Percentiles rank a stretch among this genome's conserved stretches.
phyloP scores from a whole-genome alignment of 2,329 filamentous ascomycete genomes.

The Thelonectria discophora region DNA sequence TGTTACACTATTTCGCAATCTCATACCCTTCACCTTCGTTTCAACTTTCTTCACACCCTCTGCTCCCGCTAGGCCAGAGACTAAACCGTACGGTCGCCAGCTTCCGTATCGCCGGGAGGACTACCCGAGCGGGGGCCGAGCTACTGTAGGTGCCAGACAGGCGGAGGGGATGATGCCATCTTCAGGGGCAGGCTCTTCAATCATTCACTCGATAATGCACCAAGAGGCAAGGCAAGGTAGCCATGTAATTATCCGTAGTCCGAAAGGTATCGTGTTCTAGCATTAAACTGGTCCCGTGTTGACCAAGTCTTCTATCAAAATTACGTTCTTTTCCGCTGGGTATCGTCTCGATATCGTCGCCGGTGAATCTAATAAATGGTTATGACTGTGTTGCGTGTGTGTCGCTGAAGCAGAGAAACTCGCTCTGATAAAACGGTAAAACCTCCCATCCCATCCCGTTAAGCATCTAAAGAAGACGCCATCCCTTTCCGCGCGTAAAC shows the following conservation, averaged over 20 bases:
- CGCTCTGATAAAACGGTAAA: slow-evolving; percentile 6
- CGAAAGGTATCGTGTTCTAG: background rate
- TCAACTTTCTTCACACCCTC: no score
- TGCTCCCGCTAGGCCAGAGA: background rate
- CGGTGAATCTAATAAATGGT: slow-evolving; percentile 10
- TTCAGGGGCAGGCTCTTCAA: background rate
- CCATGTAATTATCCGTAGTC: background rate
- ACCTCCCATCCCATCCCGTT: background rate
- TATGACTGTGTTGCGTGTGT: background rate
- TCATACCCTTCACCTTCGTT: background rate
- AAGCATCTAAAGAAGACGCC: background rate
- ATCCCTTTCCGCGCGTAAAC: background rate
- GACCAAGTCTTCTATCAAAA: slow-evolving; percentile 6
- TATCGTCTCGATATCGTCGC: slow-evolving; percentile 12
- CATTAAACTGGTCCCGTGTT: background rate
- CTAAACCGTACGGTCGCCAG: slow-evolving; percentile 1
- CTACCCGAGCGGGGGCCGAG: slow-evolving; percentile 2
- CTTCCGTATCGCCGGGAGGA: slow-evolving; percentile 6
- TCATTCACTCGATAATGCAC: no score
- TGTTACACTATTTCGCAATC: background rate
- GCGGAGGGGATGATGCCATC: background rate
- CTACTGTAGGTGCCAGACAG: no score
- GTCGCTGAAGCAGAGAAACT: slow-evolving; percentile 11
- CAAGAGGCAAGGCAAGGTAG: no score
- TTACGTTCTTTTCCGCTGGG: slow-evolving; percentile 3